phyloP scores from a whole-genome alignment of 164 flowering plant genomes.

The Annona cherimola region DNA sequence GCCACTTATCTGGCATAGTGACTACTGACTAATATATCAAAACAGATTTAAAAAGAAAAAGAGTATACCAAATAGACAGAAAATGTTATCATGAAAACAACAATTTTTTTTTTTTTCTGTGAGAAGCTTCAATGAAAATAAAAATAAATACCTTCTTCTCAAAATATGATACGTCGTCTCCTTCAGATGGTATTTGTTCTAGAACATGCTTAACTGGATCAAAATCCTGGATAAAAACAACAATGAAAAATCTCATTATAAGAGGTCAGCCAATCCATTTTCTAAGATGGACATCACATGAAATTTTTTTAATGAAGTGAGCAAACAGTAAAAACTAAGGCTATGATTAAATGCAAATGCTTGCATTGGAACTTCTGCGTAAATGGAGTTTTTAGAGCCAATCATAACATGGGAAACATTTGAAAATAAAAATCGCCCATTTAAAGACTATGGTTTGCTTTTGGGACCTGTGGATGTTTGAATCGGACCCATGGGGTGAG shows the following conservation, averaged over 20 bases:
- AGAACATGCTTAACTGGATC: slow-evolving; percentile 81
- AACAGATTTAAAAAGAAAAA: neutral
- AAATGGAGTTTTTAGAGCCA: too few species aligned
- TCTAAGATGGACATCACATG: neutral
- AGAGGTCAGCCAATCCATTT: neutral
- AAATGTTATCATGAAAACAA: neutral
- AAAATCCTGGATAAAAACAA: slow-evolving; percentile 58
- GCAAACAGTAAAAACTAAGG: too few species aligned
- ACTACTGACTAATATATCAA: too few species aligned
- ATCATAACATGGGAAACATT: too few species aligned
- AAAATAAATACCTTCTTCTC: slow-evolving; percentile 67
- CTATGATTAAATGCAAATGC: too few species aligned
- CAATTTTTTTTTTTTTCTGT: neutral
- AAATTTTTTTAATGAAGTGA: too few species aligned
- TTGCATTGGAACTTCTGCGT: too few species aligned
- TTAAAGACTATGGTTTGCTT: too few species aligned
- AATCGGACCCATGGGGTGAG: too few species aligned
- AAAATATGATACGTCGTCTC: slow-evolving; percentile 58
- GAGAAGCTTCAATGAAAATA: slow-evolving; percentile 1
- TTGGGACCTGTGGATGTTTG: too few species aligned
- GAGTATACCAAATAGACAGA: neutral
- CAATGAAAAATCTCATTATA: slow-evolving; percentile 1
- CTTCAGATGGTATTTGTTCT: slow-evolving; percentile 70
- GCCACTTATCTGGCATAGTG: too few species aligned
- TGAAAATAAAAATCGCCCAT: too few species aligned